Base-by-base conservation (phyloP, 73 alveolate species). In the Uronychia setigera region DNA sequence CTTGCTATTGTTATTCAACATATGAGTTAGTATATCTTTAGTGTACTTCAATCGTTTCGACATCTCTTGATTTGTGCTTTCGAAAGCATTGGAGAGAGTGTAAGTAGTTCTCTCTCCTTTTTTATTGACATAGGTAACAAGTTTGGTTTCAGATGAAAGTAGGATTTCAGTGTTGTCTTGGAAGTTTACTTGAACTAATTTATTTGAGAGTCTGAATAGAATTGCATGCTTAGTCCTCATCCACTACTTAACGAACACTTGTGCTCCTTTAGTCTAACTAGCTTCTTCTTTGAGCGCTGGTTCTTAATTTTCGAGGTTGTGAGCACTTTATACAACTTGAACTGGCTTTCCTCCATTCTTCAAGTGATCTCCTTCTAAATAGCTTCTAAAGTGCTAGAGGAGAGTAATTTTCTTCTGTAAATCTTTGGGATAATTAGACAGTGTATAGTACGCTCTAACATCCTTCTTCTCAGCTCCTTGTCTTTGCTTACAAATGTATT, bases 201-300 rank as follows among this genome's bases (percentile, higher is more conserved):
- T 94, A 85, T 94, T 94, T 59, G 93, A 80, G 60, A 94, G 92
- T 89, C 96, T 91, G 83, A 94, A 94, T 96, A 94, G 88, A 80
- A 91, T 94, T 74, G 98, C 98, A 77, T 94, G 98, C 85, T 91
- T 88, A 31, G 95, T 94, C 67, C 96, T 88, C 81, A 92, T 92
- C 98, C 98, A 94, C 88, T 94, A 75, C 87, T 92, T 92, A 25
- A 82, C 98, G 81, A 83, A 92, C 35, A 87, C 79, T 33, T 19
- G 5, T 46, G 67, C 5, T 11, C 85, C 60, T 59, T 13, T 25
- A 67, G 76, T 11, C 80, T 31, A 32, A 76, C 79, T 78, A 74
- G 76, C 80, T 90, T 35, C 58, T 93, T 46, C 32, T 29, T 34
- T n/a, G n/a, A 86, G 81, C 77, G 77, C 82, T 31, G 82, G 60